These are phyloP conservation scores for Reticulascus tulasneorum DNA, from an alignment of 2,329 filamentous ascomycete genomes.

Conservation along the genomic window DNA sequence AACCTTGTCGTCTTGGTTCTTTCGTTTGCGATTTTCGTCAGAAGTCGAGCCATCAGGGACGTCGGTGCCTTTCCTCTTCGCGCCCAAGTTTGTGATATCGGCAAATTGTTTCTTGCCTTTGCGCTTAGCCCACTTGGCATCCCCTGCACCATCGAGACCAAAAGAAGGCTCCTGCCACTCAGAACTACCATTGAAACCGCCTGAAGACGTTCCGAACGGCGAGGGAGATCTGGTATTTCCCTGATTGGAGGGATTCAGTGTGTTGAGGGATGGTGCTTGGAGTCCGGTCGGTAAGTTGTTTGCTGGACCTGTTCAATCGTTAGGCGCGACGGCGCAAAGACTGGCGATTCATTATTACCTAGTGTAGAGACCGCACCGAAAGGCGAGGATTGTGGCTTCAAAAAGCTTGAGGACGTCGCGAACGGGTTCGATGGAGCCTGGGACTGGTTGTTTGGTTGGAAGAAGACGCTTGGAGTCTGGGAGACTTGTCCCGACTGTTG, in stretches of 20 bases:
- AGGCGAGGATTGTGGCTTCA: no score
- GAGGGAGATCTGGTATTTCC: conserved; percentile 4
- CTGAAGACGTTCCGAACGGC: conserved; percentile 4
- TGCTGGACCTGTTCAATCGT: no score
- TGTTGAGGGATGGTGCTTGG: no score
- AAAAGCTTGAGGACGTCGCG: no score
- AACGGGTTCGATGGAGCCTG: no score
- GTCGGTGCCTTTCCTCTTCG: conserved; percentile 18
- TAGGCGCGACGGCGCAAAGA: no score
- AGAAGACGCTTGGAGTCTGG: no score
- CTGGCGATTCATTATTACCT: no score
- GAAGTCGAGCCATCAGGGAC: conserved; percentile 20
- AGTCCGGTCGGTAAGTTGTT: no score
- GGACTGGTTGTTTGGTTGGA: no score
- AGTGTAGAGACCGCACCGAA: no score
- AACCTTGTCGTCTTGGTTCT: conserved; percentile 16
- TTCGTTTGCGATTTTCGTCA: conserved; percentile 14
- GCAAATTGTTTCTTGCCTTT: conserved; percentile 18
- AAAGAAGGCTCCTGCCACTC: conserved; percentile 17
- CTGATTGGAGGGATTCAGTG: conserved; percentile 12
- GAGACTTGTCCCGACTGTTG: no score
- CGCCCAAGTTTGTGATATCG: conserved; percentile 23
- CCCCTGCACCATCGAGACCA: conserved; percentile 25
- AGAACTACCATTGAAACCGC: conserved; percentile 6
- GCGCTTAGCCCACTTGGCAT: conserved; percentile 21